Base-by-base conservation (phyloP, 495 filamentous ascomycete species). In the Podospora fimiseda region DNA sequence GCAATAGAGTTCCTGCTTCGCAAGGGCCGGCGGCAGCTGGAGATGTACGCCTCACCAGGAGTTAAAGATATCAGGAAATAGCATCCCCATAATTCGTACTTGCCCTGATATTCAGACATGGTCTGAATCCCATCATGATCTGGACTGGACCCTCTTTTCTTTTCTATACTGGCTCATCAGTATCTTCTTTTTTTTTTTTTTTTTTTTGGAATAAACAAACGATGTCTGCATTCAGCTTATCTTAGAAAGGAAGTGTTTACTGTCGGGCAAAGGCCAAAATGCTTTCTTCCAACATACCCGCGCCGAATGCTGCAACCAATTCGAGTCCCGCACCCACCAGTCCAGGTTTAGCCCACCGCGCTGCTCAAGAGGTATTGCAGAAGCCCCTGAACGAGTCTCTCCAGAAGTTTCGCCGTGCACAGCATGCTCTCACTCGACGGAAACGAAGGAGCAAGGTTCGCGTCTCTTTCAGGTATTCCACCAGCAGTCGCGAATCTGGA, bases 1-100 rank as follows among this genome's bases (percentile, higher is more conserved):
- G 80, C 90, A 2, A 84, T 98, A 53, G 93, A 98, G 68, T 94
- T 88, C 70, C 73, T 96, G 3, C 64, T 98, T 24, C 80, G 92
- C 42, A 91, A 87, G 63, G 93, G 93, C 37, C 77, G 81, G 24
- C 80, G 88, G 48, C 90, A 97, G 68, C 70, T 98, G 20, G 90
- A 96, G 48, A 80, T 84, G 50, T 97, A 94, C 70, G 81, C 85
- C 15, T 80, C 83, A 6, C 84, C 90, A 19, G 87, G 86, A 2
- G 88, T 96, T 64, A 89, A 81, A 62, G 89, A 95, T 67, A 87
- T 98, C 55, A 61, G 44, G 22, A 55, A 69, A 60, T 73, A 58
- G 57, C 30, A n/a, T 21, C n/a, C 23, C 8, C 13, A 24, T 7
- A 18, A 4, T 36, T 9, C 22, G 15, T 13, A 48, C 46, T 19